Percentiles rank a stretch among this genome's conserved stretches.
Evolutionary conservation across 352 stramenopile species (phyloP).

Genomic region (Pythium periplocum): DNA sequence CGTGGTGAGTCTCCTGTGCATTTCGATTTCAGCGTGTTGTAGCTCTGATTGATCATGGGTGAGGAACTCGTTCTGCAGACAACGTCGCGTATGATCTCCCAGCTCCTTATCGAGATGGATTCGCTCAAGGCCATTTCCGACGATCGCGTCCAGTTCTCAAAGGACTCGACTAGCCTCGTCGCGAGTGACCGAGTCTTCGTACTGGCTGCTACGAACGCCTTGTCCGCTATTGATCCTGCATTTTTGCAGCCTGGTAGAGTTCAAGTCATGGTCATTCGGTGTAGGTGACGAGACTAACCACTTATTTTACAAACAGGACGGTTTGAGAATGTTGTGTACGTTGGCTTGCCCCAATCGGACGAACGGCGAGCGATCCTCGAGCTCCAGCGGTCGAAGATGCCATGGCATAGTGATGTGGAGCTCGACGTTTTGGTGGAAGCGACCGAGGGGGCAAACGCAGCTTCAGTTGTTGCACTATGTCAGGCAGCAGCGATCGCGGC

Average conservation of each 20-base stretch:
- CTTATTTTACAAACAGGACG: slow-evolving; percentile 30
- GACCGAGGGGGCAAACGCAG: slow-evolving; percentile 62
- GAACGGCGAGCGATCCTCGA: slow-evolving; percentile 64
- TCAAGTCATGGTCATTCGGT: no score
- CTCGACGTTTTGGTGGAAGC: slow-evolving; percentile 37
- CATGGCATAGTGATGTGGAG: slow-evolving; percentile 52
- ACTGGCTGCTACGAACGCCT: slow-evolving; percentile 68
- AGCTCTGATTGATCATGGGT: slow-evolving; percentile 1
- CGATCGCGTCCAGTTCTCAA: slow-evolving; percentile 10
- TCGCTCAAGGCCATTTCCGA: slow-evolving; percentile 48
- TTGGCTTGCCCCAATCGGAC: slow-evolving; percentile 45
- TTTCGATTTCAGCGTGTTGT: neutral
- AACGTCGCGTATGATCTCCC: slow-evolving; percentile 81
- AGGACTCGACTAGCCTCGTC: slow-evolving; percentile 6
- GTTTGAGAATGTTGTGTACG: slow-evolving; percentile 81
- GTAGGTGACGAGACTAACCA: no score
- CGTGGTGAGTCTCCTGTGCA: slow-evolving; percentile 23
- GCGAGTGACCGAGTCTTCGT: slow-evolving; percentile 62
- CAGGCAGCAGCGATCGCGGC: slow-evolving; percentile 64
- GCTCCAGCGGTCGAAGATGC: slow-evolving; percentile 64
- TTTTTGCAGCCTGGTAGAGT: slow-evolving; percentile 71
- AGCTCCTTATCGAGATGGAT: slow-evolving; percentile 82
- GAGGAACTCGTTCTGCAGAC: slow-evolving; percentile 28
- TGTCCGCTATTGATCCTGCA: slow-evolving; percentile 72
- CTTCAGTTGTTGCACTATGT: slow-evolving; percentile 69